Percentiles rank a stretch among this genome's conserved stretches.
phyloP scores from a whole-genome alignment of 2,329 filamentous ascomycete genomes.

The Lecanosticta acicola region DNA sequence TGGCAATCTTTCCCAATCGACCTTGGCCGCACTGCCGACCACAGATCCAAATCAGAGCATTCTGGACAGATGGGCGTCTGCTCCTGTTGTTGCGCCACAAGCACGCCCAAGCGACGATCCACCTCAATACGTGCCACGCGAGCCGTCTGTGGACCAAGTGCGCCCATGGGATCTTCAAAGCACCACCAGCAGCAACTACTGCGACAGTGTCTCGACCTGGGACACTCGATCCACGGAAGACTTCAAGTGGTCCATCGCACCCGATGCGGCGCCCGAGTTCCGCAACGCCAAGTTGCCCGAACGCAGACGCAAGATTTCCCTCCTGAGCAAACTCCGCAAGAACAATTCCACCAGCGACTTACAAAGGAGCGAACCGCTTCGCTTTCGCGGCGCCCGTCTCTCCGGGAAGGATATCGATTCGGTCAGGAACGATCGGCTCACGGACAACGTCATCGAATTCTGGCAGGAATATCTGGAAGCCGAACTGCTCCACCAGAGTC shows the following conservation, averaged over 20 bases:
- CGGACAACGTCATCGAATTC: slow-evolving; percentile 9
- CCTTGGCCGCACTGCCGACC: neutral
- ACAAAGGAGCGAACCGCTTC: neutral
- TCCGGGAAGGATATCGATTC: slow-evolving; percentile 5
- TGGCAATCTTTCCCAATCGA: too few species aligned
- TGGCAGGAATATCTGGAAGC: slow-evolving; percentile 11
- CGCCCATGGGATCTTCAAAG: slow-evolving; percentile 3
- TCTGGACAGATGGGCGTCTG: neutral
- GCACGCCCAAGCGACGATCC: neutral
- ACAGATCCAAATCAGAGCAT: neutral
- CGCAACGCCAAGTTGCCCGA: neutral
- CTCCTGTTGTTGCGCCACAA: neutral
- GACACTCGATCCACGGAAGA: neutral
- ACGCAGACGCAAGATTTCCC: neutral
- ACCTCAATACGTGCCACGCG: too few species aligned
- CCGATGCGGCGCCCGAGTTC: neutral
- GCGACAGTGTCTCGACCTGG: neutral
- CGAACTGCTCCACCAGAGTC: slow-evolving; percentile 3
- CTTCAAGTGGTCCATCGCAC: neutral
- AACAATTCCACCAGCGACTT: slow-evolving; percentile 2
- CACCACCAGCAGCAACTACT: neutral
- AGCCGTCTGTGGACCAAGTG: too few species aligned
- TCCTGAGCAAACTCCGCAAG: slow-evolving; percentile 4
- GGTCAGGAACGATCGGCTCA: slow-evolving; percentile 6
- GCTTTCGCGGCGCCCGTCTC: slow-evolving; percentile 3